Percentiles rank a stretch among this genome's conserved stretches.
phyloP scores from a whole-genome alignment of 768 basidiomycete genomes.

The Leccinum longicurvipes region DNA sequence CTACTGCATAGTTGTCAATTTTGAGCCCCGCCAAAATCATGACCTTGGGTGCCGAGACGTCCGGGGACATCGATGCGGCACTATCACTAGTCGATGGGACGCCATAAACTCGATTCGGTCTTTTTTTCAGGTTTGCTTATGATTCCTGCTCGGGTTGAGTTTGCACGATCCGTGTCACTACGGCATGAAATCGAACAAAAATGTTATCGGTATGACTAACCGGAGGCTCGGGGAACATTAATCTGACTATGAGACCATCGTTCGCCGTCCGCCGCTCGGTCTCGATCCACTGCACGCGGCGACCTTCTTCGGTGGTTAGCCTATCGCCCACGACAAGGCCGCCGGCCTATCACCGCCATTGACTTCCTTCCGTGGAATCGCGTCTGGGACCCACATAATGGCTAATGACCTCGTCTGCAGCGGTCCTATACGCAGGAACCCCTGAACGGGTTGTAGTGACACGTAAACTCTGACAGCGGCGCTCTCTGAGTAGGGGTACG shows the following conservation, averaged over 20 bases:
- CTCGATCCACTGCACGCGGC: constrained; percentile 20
- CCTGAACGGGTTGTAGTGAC: constrained; percentile 7
- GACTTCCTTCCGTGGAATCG: constrained; percentile 15
- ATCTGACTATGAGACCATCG: not conserved
- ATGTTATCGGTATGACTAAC: constrained; percentile 6
- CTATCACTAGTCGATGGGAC: constrained; percentile 8
- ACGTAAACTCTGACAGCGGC: constrained; percentile 33
- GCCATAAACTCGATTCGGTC: constrained; percentile 4
- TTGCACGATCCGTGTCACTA: constrained; percentile 1
- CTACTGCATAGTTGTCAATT: not conserved
- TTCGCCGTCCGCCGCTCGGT: constrained; percentile 3
- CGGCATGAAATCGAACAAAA: constrained; percentile 9
- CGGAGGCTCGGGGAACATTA: constrained; percentile 2
- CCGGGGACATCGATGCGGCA: constrained; percentile 2
- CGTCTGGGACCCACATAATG: constrained; percentile 10
- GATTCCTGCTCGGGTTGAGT: constrained; percentile 8
- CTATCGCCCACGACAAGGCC: constrained; percentile 7
- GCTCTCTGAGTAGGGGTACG: constrained; percentile 15
- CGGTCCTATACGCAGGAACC: constrained; percentile 8
- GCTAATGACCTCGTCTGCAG: constrained; percentile 8
- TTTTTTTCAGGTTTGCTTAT: constrained; percentile 8
- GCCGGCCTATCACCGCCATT: constrained; percentile 29
- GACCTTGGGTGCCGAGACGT: constrained; percentile 10
- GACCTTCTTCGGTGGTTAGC: constrained; percentile 16
- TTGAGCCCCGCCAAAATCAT: constrained; percentile 5